phyloP scores from a whole-genome alignment of 2,329 filamentous ascomycete genomes.

The Aspergillus pseudoterreus region DNA sequence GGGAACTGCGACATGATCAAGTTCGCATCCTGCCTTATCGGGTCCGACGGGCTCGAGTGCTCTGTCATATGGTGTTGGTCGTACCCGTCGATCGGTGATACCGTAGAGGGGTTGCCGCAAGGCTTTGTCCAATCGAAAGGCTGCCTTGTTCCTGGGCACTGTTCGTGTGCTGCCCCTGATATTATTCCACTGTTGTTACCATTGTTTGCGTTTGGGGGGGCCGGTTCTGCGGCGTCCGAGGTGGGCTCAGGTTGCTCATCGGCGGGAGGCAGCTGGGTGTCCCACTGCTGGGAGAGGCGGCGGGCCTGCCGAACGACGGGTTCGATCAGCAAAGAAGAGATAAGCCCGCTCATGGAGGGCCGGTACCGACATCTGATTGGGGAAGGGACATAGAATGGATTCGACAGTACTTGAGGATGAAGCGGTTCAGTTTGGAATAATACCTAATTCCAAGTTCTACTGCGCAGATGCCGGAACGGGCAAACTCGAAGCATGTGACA shows the following conservation, averaged over 20 bases:
- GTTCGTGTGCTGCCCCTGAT: constrained; percentile 9
- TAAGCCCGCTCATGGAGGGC: constrained; percentile 43
- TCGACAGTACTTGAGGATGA: not conserved
- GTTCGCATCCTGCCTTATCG: not conserved
- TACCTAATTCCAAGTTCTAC: not conserved
- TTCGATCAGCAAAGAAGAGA: constrained; percentile 42
- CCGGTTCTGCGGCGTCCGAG: constrained; percentile 19
- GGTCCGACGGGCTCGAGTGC: not conserved
- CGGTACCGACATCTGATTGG: constrained; percentile 14
- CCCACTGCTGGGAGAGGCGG: constrained; percentile 30
- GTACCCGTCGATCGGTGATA: constrained; percentile 14
- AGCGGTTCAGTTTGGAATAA: not conserved
- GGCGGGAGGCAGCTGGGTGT: constrained; percentile 18
- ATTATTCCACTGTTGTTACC: constrained; percentile 8
- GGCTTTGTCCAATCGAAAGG: constrained; percentile 19
- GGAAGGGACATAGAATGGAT: constrained; percentile 1
- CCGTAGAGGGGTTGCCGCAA: constrained; percentile 19
- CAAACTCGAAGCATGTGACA: constrained; percentile 14
- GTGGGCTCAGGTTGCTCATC: constrained; percentile 21
- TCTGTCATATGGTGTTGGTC: constrained; percentile 4
- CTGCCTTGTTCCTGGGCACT: constrained; percentile 5
- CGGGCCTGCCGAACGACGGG: constrained; percentile 42
- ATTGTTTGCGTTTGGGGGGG: constrained; percentile 16
- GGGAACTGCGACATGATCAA: not conserved
- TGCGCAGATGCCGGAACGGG: constrained; percentile 10